Base-by-base conservation (phyloP, 2,329 filamentous ascomycete genomes). In the Cercospora nicotianae region DNA sequence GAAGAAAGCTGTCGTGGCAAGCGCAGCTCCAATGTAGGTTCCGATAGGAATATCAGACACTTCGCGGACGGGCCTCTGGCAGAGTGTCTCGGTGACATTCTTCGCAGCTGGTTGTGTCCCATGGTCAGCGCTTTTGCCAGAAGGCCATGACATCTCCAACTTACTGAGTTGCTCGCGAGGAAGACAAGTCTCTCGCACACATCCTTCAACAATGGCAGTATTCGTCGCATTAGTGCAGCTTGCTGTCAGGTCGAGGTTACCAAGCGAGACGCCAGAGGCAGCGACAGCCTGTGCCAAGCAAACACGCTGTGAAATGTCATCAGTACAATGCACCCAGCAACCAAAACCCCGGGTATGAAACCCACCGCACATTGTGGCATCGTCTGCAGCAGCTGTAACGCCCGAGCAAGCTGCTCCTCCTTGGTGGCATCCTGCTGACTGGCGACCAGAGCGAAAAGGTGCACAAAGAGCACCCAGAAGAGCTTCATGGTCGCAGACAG, bases 111-210 rank as follows among this genome's bases (percentile, higher is more conserved):
- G 1, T 20, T 26, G 59, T 4, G 16, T 1, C 9, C 5, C 5
- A 9, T 12, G 3, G 59, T 69, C 39, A 70, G 65, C 30, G 12
- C 20, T 13, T 9, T 4, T n/a, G 13, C 9, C 4, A 30, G n/a
- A 20, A 13, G 10, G 13, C 36, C 39, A 3, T 6, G 26, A 8
- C 3, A 10, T 33, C 2, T 20, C 13, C 36, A 1, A 51, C 69
- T n/a, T 62, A 71, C 69, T 67, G 18, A 72, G 30, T 36, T 69
- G 69, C 62, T 72, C 64, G 20, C 68, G 66, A 2, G 68, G 48
- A 5, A 60, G 64, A 20, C 70, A 70, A 0, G 57, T 57, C 36
- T n/a, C 20, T n/a, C 20, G 23, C 10, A 66, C 66, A 28, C 67
- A 70, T 36, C 55, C 64, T 31, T 67, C 60, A 5, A 68, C 63